A percentile compares a stretch with the other conserved stretches of the same genome.
Evolutionary conservation across 2,329 filamentous ascomycete species (phyloP).

Genomic region (Sphaerulina vaccinii): DNA sequence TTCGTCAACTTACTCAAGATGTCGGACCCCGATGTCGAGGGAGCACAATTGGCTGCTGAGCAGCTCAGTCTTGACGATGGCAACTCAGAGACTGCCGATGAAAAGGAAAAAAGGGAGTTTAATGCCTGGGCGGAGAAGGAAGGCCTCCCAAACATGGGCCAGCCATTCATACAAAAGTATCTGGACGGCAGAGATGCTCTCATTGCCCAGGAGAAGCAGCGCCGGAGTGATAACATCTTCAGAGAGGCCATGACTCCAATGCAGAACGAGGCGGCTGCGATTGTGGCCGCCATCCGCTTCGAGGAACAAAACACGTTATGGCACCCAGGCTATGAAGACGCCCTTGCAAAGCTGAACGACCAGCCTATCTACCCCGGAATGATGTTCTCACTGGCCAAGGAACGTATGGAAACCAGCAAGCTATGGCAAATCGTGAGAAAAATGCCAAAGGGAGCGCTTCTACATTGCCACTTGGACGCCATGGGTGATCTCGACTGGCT

Average conservation of each 20-base stretch:
- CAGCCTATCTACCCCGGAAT: slow-evolving; percentile 78
- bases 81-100: slow-evolving; percentile 5
- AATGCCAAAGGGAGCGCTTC: slow-evolving; percentile 84
- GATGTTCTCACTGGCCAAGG: slow-evolving; percentile 86
- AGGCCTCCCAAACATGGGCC: slow-evolving; percentile 49
- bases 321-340: slow-evolving; percentile 71
- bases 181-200: slow-evolving; percentile 71
- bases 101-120: slow-evolving; percentile 8
- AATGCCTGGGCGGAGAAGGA: slow-evolving; percentile 32
- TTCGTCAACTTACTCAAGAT: not conserved
- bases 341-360: slow-evolving; percentile 60
- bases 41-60: not conserved
- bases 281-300: slow-evolving; percentile 75
- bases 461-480: slow-evolving; percentile 87
- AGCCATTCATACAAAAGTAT: slow-evolving; percentile 82
- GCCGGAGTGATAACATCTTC: slow-evolving; percentile 74
- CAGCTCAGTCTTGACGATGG: slow-evolving; percentile 5
- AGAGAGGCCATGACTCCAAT: slow-evolving; percentile 73
- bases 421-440: slow-evolving; percentile 80
- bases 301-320: slow-evolving; percentile 75
- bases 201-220: slow-evolving; percentile 75
- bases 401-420: slow-evolving; percentile 79
- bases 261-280: slow-evolving; percentile 71
- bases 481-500: slow-evolving; percentile 87
- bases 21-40: not conserved